Evolutionary conservation across 2,329 filamentous ascomycete species (phyloP), one percentile per base, ranked within the genome.

Genomic region (Fusarium haematococcum): DNA sequence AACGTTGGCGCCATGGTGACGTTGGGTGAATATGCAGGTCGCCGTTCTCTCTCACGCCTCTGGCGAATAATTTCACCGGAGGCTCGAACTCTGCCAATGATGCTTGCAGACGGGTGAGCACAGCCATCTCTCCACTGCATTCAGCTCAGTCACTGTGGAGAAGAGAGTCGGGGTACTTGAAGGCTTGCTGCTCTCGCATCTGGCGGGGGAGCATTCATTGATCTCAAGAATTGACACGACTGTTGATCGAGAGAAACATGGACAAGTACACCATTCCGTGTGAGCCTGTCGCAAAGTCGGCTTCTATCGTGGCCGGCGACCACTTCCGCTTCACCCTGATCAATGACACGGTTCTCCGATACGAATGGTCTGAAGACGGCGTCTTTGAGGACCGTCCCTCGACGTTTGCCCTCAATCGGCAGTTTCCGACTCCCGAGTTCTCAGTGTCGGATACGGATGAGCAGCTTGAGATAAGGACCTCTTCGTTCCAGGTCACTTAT

Each of bases 321-420:
- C 77, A 87, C 57, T 92, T 89, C 79, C 88, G 90, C 63, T 92
- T 92, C 78, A 91, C 88, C 10, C 73, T 92, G 56, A 83, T 92
- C 57, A 87, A 85, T 11, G 86, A 90, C 60, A 83, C 86, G 3
- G 82, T 92, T 3, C 72, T 92, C 32, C 88, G 91, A 35, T 91
- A 89, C 70, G 90, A 92, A 81, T 92, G 89, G 89, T 86, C 90
- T 1, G 82, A 85, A 13, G 90, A 92, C 70, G 86, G 87, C 58
- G 77, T 82, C 37, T 92, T 92, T 74, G 91, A 92, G 77, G 90
- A 92, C 77, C 86, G 90, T 6, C 88, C 89, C 0, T 91, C 89
- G 0, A 88, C 88, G 11, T 90, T 92, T 77, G 91, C 90, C n/a
- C 83, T 89, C 65, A 87, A 89, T 71, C 85, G 90, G 30, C 58